phyloP scores from a whole-genome alignment of 768 basidiomycete species.

The Cubamyces sp. region DNA sequence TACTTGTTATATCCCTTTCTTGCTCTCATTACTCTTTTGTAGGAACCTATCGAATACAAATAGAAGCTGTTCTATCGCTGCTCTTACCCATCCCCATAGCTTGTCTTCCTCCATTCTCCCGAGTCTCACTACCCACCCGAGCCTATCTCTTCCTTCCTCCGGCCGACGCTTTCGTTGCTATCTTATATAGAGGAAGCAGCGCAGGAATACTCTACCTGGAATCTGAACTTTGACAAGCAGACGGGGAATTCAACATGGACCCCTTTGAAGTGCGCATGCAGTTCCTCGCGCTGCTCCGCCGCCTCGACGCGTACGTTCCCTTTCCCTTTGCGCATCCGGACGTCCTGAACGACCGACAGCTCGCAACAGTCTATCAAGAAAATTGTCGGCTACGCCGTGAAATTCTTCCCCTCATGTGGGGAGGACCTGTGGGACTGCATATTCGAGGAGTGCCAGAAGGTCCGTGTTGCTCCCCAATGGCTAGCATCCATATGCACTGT shows the following conservation, averaged over 20 bases:
- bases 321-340: neutral
- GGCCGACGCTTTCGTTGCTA: too few relatives aligned
- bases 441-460: constrained; percentile 89
- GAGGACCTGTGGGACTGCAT: constrained; percentile 96
- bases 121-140: too few relatives aligned
- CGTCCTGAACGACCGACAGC: constrained; percentile 45
- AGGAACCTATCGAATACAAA: too few relatives aligned
- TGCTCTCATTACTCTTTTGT: too few relatives aligned
- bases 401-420: constrained; percentile 81
- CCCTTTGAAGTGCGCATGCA: constrained; percentile 78
- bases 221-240: too few relatives aligned
- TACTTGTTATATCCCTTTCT: too few relatives aligned
- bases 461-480: constrained; percentile 31
- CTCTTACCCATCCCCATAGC: too few relatives aligned
- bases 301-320: constrained; percentile 66
- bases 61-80: too few relatives aligned
- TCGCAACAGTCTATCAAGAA: constrained; percentile 89
- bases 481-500: neutral
- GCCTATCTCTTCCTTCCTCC: too few relatives aligned
- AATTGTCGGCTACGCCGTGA: constrained; percentile 83
- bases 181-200: too few relatives aligned
- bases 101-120: too few relatives aligned
- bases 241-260: constrained; percentile 50
- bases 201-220: too few relatives aligned
- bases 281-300: constrained; percentile 62